Evolutionary conservation across 2,329 filamentous ascomycete genomes (phyloP).

Genomic region (Aspergillus fructus): DNA sequence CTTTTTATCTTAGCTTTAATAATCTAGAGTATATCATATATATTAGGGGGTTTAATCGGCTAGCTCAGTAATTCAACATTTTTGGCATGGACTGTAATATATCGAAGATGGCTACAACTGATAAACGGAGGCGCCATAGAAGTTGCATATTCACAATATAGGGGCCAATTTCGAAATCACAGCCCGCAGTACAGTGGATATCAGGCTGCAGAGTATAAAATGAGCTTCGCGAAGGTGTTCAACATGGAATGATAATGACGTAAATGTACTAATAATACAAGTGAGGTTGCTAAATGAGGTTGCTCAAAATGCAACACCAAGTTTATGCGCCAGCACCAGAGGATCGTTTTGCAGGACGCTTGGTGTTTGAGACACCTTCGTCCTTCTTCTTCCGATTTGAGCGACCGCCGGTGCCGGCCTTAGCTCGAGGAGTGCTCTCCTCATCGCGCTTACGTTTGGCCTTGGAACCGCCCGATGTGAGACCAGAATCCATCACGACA

Average conservation of each 20-base stretch:
- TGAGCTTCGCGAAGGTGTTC: constrained; percentile 16
- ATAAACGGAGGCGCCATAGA: not conserved
- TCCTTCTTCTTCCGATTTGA: constrained; percentile 42
- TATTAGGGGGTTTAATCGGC: not conserved
- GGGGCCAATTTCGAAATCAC: not conserved
- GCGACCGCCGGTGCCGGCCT: constrained; percentile 45
- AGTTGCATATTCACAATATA: not conserved
- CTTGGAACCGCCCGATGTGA: constrained; percentile 32
- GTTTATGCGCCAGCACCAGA: constrained; percentile 25
- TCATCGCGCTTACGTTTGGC: constrained; percentile 50
- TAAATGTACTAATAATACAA: constrained; percentile 14
- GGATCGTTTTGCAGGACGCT: constrained; percentile 33
- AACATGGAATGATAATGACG: not conserved
- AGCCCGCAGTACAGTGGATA: too few relatives aligned
- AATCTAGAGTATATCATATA: not conserved
- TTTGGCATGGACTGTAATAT: not conserved
- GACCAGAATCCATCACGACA: constrained; percentile 37
- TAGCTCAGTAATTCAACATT: not conserved
- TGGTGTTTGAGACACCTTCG: constrained; percentile 32
- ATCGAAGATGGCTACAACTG: not conserved
- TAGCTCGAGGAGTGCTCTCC: constrained; percentile 48
- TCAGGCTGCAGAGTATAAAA: not conserved
- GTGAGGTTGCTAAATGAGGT: not conserved
- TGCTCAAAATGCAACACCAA: not conserved
- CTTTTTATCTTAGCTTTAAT: not conserved